A percentile compares a stretch with the other conserved stretches of the same genome.
These are phyloP conservation scores for Bauhinia variegata DNA, from an alignment of 306 rosid genomes.

Conservation along the genomic window DNA sequence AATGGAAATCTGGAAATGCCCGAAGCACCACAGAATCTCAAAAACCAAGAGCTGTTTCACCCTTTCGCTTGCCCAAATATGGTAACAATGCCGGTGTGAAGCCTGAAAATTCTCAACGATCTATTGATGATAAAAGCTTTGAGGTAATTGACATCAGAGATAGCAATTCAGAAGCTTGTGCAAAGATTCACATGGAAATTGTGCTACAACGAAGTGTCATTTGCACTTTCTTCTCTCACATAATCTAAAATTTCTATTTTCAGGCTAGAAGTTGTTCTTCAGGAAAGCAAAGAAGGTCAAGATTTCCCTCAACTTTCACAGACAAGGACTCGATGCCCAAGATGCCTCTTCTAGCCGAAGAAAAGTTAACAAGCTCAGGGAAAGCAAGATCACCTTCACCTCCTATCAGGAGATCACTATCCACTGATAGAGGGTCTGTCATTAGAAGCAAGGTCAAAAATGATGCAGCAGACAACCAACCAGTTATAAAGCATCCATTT, in stretches of 20 bases:
- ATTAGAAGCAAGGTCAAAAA: constrained; percentile 59
- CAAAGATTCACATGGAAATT: constrained; percentile 11
- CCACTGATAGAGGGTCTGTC: constrained; percentile 82
- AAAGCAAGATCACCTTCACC: constrained; percentile 84
- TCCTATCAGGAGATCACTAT: constrained; percentile 78
- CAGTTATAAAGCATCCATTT: constrained; percentile 54
- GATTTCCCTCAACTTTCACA: constrained; percentile 62
- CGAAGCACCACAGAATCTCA: constrained; percentile 56
- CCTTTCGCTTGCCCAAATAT: constrained; percentile 69
- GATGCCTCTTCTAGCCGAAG: constrained; percentile 64
- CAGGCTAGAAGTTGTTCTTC: constrained; percentile 93
- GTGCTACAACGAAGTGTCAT: constrained; percentile 1
- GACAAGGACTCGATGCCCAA: constrained; percentile 69
- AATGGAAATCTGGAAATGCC: constrained; percentile 57
- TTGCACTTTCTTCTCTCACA: constrained; percentile 10
- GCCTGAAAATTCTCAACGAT: constrained; percentile 59
- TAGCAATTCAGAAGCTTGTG: constrained; percentile 7
- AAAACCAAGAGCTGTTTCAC: constrained; percentile 76
- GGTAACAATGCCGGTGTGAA: constrained; percentile 49
- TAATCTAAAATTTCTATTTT: constrained; percentile 26
- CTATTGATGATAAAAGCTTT: constrained; percentile 57
- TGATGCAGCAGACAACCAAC: constrained; percentile 65
- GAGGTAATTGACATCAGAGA: constrained; percentile 55
- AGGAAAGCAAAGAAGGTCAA: constrained; percentile 81
- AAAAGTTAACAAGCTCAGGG: constrained; percentile 56